Conservation (phyloP, 352 stramenopile genomes). For the Globisporangium nagaii region DNA sequence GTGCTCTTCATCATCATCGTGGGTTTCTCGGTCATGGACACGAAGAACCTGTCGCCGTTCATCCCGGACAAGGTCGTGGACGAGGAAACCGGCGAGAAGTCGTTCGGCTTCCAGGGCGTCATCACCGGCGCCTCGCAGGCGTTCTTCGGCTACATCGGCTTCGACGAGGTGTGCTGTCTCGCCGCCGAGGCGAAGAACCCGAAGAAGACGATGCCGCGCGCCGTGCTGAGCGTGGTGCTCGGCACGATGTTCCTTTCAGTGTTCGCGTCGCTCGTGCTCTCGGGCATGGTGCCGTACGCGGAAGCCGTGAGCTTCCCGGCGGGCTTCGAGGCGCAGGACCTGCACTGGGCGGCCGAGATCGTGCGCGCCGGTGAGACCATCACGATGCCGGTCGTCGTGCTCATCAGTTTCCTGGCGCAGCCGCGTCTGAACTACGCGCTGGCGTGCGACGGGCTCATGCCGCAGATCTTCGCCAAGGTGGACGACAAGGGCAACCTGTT, state of each 20-base stretch:
- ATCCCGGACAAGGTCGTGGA: conserved; percentile 23
- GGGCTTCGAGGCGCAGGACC: conserved; percentile 33
- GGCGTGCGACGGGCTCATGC: conserved; percentile 90
- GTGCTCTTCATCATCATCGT: conserved; percentile 91
- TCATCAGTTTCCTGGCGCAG: conserved; percentile 91
- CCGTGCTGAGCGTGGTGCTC: conserved; percentile 72
- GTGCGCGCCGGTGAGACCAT: conserved; percentile 55
- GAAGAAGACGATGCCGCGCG: conserved; percentile 59
- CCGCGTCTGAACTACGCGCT: conserved; percentile 91
- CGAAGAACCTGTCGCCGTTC: conserved; percentile 80
- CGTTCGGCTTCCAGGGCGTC: conserved; percentile 45
- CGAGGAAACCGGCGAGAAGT: conserved; percentile 1
- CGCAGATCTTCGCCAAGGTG: conserved; percentile 85
- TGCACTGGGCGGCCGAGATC: conserved; percentile 42
- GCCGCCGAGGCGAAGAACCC: conserved; percentile 66
- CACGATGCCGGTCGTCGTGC: conserved; percentile 92
- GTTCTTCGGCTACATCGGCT: conserved; percentile 93
- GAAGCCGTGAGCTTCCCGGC: conserved; percentile 24
- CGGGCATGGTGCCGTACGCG: conserved; percentile 44
- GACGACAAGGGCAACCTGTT: conserved; percentile 81
- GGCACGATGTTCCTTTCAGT: conserved; percentile 61
- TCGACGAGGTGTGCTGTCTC: conserved; percentile 92
- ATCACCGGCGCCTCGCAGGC: conserved; percentile 74
- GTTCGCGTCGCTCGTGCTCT: conserved; percentile 76
- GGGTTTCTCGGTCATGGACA: conserved; percentile 79